Evolutionary conservation across 345 rosid species (phyloP), one percentile per base, ranked within the genome.

Genomic region (Excoecaria cochinchinensis): DNA sequence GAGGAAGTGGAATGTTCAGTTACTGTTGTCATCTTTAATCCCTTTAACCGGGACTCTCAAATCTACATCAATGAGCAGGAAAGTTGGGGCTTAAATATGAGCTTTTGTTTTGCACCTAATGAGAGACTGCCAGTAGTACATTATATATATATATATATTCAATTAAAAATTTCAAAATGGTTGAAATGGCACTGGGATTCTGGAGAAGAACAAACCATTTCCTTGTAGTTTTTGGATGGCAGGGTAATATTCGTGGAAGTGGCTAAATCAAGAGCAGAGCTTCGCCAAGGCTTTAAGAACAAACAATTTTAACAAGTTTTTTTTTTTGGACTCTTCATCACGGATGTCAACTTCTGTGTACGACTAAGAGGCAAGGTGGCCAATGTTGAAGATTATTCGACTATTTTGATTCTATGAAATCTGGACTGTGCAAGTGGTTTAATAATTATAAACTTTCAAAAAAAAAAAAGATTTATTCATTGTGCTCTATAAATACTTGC

Each of bases 221-320:
- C 56, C 39, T 78, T 76, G 40, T 79, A 88, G 96, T 91, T 91
- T 82, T 68, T 88, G 83, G 90, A 91, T 84, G 97, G 96, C 86
- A 90, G 96, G 78, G 94, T 91, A 36, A 91, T 89, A 76, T 91
- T 91, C 39, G 93, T 93, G 77, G 96, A 93, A 74, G 84, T 86
- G 62, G 94, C 94, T 42, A 93, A 88, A 80, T 78, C 91, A 15
- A 87, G 78, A 66, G 77, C 87, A 46, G 96, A 87, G 79, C 83
- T 87, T 39, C 84, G 85, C 52, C 87, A 71, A 72, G 77, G 74
- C 77, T 73, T 46, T 11, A 75, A 81, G 78, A 72, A 24, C 62
- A 83, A 77, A 48, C 86, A 59, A 73, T 61, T 46, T 17, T 81
- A 73, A 82, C 58, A 31, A 15, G 25, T 36, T 0, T 13, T 8